phyloP scores from a whole-genome alignment of 2,329 filamentous ascomycete species.

The Akanthomyces muscarius region DNA sequence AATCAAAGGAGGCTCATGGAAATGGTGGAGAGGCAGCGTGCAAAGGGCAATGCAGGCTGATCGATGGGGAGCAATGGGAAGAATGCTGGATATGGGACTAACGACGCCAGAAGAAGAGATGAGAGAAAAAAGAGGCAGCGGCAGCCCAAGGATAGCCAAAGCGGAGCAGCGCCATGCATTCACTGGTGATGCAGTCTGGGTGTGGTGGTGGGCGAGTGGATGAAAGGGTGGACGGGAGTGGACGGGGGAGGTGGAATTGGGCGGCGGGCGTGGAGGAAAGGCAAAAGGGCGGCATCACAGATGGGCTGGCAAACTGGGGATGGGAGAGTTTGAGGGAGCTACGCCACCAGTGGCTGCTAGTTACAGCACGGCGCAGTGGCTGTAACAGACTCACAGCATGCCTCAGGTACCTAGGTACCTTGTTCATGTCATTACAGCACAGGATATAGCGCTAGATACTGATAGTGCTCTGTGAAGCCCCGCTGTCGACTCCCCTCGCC shows the following conservation, averaged over 20 bases:
- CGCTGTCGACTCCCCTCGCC: not conserved
- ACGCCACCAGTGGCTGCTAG: not conserved
- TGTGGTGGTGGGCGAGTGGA: slow-evolving; percentile 6
- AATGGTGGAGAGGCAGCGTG: not conserved
- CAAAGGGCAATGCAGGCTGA: not conserved
- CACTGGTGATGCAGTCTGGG: slow-evolving; percentile 10
- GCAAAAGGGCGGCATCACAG: not conserved
- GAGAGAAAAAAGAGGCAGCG: slow-evolving; percentile 8
- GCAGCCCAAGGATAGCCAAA: slow-evolving; percentile 3
- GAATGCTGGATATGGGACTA: slow-evolving; percentile 5
- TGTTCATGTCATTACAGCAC: not conserved
- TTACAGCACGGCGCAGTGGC: not conserved
- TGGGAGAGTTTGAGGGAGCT: not conserved
- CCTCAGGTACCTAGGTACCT: too few relatives aligned
- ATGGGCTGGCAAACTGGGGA: too few relatives aligned
- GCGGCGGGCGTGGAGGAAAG: too few relatives aligned
- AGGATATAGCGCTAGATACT: not conserved
- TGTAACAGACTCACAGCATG: not conserved
- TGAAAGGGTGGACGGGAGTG: not conserved
- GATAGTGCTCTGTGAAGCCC: not conserved
- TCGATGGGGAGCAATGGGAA: not conserved
- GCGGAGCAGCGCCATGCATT: slow-evolving; percentile 14
- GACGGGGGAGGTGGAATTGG: not conserved
- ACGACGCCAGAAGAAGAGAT: slow-evolving; percentile 7
- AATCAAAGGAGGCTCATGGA: not conserved